Evolutionary conservation across 1,139 yeast genomes (phyloP).

Genomic region (Pichia sp.): DNA sequence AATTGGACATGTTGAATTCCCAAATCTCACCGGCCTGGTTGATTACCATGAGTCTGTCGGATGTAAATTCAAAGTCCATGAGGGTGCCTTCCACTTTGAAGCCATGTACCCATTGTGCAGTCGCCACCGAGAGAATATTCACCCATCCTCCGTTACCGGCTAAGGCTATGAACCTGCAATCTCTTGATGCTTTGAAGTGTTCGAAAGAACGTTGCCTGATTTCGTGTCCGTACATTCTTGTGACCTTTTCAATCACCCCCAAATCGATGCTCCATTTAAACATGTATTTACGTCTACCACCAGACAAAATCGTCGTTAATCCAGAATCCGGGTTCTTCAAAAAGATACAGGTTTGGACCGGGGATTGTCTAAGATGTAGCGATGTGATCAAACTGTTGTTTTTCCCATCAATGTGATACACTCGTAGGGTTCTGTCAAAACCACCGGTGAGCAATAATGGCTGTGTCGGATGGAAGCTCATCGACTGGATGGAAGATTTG

Average conservation of each 20-base stretch:
- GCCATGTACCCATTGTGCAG: constrained; percentile 83
- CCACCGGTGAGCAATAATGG: constrained; percentile 89
- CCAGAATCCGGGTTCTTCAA: constrained; percentile 25
- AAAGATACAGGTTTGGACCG: constrained; percentile 73
- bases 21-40: constrained; percentile 85
- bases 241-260: constrained; percentile 64
- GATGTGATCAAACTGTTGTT: constrained; percentile 77
- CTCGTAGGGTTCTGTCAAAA: constrained; percentile 79
- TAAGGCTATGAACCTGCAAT: constrained; percentile 69
- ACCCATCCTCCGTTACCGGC: constrained; percentile 90
- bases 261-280: constrained; percentile 82
- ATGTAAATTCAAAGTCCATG: constrained; percentile 68
- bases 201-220: constrained; percentile 84
- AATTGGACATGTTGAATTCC: constrained; percentile 64
- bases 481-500: constrained; percentile 73
- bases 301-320: constrained; percentile 65
- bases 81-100: constrained; percentile 84
- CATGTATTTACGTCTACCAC: constrained; percentile 89
- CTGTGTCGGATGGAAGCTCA: constrained; percentile 80
- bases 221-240: constrained; percentile 90
- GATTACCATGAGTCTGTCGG: constrained; percentile 45
- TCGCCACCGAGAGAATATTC: constrained; percentile 66
- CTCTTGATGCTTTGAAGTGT: constrained; percentile 65
- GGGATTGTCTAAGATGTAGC: constrained; percentile 70
- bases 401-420: constrained; percentile 92